These are phyloP conservation scores for Tulasnella sp. DNA, from an alignment of 768 basidiomycete species.

Conservation along the genomic window DNA sequence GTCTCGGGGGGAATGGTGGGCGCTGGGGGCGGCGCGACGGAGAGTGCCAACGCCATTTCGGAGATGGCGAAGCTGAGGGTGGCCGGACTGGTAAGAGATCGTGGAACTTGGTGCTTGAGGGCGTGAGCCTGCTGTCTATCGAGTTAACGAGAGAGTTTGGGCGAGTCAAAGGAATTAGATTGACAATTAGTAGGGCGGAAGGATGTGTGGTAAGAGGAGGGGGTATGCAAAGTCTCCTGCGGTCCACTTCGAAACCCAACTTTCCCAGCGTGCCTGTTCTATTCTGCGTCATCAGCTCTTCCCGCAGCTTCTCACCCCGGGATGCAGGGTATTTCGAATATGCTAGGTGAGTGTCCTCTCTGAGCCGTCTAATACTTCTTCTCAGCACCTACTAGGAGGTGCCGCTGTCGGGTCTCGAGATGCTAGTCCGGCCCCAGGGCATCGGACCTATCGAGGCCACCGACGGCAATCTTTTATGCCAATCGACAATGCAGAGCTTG, in stretches of 20 bases:
- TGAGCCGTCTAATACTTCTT: not conserved
- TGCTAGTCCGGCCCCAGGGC: not conserved
- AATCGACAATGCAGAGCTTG: slow-evolving; percentile 41
- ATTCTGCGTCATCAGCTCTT: not conserved
- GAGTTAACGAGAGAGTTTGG: slow-evolving; percentile 3
- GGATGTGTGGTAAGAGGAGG: not conserved
- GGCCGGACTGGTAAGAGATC: not conserved
- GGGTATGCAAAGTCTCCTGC: not conserved
- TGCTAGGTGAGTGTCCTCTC: not conserved
- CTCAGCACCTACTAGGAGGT: not conserved
- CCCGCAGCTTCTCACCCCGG: not conserved
- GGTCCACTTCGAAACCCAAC: slow-evolving; percentile 9
- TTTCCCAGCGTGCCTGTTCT: slow-evolving; percentile 10
- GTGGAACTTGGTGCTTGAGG: not conserved
- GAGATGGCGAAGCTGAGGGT: not conserved
- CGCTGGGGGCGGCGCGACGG: not conserved
- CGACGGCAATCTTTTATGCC: slow-evolving; percentile 39
- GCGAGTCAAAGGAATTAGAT: not conserved
- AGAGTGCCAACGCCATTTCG: slow-evolving; percentile 15
- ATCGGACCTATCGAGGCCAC: slow-evolving; percentile 36
- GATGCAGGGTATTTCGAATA: not conserved
- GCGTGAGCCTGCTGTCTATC: not conserved
- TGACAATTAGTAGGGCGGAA: not conserved
- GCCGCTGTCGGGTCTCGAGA: not conserved
- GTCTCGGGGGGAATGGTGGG: slow-evolving; percentile 11